These are phyloP conservation scores for Phaeoacremonium minimum DNA, from an alignment of 2,329 filamentous ascomycete species.

Conservation along the genomic window DNA sequence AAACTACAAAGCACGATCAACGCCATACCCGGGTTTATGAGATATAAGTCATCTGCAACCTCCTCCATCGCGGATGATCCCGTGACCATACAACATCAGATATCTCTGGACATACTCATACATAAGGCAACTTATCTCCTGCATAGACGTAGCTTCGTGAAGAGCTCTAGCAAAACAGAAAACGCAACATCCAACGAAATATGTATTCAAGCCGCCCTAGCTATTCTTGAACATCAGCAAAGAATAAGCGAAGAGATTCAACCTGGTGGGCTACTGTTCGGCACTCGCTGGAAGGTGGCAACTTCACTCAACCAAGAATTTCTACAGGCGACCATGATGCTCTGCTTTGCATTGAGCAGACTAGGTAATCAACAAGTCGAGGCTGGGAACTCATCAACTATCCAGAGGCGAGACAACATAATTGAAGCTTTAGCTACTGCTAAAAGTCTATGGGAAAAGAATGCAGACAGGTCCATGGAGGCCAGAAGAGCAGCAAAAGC, in stretches of 20 bases:
- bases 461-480: not conserved
- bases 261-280: conserved; percentile 3
- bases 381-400: not conserved
- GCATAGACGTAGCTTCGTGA: not conserved
- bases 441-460: not conserved
- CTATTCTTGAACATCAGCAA: not conserved
- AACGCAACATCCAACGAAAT: not conserved
- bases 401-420: not conserved
- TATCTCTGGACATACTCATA: not conserved
- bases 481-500: not conserved
- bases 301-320: conserved; percentile 6
- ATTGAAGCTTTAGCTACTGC: not conserved
- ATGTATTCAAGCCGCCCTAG: not conserved
- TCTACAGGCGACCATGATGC: conserved; percentile 3
- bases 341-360: conserved; percentile 1
- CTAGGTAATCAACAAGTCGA: not conserved
- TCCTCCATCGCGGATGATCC: not conserved
- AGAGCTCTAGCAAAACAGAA: not conserved
- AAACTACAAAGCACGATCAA: not conserved
- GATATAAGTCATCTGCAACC: not conserved
- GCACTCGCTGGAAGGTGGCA: conserved; percentile 3
- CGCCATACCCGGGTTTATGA: not conserved
- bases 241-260: conserved; percentile 2
- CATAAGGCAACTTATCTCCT: not conserved
- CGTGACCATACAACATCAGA: not conserved